Base-by-base conservation (phyloP, 805 yeast species). In the Komagataella kurtzmanii region DNA sequence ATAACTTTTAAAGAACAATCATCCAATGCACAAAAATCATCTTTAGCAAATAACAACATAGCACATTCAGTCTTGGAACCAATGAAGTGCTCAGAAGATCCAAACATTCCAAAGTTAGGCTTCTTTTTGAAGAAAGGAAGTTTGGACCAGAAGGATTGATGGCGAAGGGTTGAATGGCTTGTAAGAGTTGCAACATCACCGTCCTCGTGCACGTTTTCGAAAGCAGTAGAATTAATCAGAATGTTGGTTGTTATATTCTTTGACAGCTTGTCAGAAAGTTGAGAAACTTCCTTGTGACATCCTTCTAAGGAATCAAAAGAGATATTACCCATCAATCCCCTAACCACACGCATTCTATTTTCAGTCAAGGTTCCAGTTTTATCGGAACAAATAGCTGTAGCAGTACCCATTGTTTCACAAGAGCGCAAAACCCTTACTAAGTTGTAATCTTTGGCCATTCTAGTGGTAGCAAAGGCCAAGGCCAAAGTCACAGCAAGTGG, bases 361-460 rank as follows among this genome's bases (percentile, higher is more conserved):
- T 89, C 96, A 1, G 99, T 93, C 53, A 93, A 74, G 10, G 99
- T 93, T 54, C 99, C 99, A 0, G 99, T 93, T 66, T 93, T 91
- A 70, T 93, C 99, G 0, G 97, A 89, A 67, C 99, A 93, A 50
- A 93, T 76, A 3, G 97, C 93, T 12, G 98, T 93, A 1, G 97
- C 99, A 48, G 96, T 88, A 46, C 99, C 99, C 98, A 93, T 91
- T 17, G 97, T 93, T 68, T 93, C 99, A 75, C 99, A 93, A 48
- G 95, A 83, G 61, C 83, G 83, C 57, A 93, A 73, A 7, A 88
- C 95, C 59, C 99, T 81, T n/a, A 93, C 99, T 60, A 93, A 73
- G 64, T 91, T 91, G 56, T 95, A 95, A 65, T 93, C 97, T 65
- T 86, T 85, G 18, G 96, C 89, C 99, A 93, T 93, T 67, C 98